phyloP scores from a whole-genome alignment of 2,329 filamentous ascomycete species.

The Colletotrichum plurivorum region DNA sequence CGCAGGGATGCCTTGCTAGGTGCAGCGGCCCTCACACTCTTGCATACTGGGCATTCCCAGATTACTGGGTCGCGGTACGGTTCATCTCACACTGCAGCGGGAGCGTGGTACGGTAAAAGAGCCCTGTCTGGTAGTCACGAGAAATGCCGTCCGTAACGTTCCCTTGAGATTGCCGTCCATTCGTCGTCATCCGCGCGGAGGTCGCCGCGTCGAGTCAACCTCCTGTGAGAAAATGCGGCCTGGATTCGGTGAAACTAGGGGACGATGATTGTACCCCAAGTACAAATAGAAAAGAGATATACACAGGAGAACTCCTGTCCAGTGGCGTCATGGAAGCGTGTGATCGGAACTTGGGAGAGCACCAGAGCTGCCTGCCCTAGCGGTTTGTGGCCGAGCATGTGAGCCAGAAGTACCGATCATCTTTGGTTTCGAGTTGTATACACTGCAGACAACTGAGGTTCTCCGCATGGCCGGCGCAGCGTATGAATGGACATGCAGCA shows the following conservation, averaged over 20 bases:
- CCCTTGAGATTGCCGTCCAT: background rate
- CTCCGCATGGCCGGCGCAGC: background rate
- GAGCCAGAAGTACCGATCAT: conserved; percentile 1
- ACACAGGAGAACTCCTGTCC: no score
- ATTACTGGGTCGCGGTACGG: conserved; percentile 4
- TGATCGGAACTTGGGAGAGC: background rate
- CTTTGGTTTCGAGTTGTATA: background rate
- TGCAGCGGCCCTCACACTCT: conserved; percentile 3
- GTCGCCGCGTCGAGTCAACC: conserved; percentile 6
- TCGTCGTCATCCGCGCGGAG: background rate
- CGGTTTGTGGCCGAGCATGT: conserved; percentile 2
- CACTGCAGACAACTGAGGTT: background rate
- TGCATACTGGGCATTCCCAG: background rate
- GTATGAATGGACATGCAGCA: background rate
- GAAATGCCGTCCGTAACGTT: conserved; percentile 1
- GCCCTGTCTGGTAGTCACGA: background rate
- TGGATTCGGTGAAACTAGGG: background rate
- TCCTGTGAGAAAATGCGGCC: background rate
- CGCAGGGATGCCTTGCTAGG: conserved; percentile 15
- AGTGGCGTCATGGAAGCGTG: background rate
- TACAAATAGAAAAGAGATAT: no score
- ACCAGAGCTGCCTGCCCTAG: background rate
- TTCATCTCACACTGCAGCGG: conserved; percentile 6
- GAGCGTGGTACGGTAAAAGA: background rate
- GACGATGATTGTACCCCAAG: no score